These are phyloP conservation scores for Dalbergia cultrata DNA, from an alignment of 306 rosid species.

Conservation along the genomic window DNA sequence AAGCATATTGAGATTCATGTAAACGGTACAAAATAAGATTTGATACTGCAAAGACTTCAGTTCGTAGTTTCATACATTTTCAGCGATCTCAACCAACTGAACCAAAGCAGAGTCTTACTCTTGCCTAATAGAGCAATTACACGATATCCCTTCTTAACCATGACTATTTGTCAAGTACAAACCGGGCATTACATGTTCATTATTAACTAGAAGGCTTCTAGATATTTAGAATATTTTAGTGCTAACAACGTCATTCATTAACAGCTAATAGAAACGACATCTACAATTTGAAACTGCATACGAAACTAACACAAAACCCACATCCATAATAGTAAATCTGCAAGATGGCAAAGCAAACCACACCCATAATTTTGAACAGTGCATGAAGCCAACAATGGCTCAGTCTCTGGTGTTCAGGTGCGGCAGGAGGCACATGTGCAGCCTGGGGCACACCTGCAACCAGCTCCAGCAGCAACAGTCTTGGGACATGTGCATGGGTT, in stretches of 20 bases:
- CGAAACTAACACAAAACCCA: not conserved
- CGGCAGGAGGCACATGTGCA: slow-evolving; percentile 68
- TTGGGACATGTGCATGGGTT: slow-evolving; percentile 74
- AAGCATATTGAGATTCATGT: too few species aligned
- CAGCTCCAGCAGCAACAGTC: slow-evolving; percentile 53
- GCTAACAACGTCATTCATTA: not conserved
- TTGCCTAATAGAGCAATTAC: too few species aligned
- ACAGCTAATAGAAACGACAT: not conserved
- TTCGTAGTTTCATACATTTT: too few species aligned
- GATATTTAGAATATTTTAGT: not conserved
- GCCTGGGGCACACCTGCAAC: slow-evolving; percentile 60
- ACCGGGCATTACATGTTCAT: too few species aligned
- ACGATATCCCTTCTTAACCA: too few species aligned
- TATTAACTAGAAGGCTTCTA: not conserved
- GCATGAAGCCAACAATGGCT: not conserved
- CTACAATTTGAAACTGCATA: too few species aligned
- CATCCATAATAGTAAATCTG: not conserved
- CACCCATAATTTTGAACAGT: not conserved
- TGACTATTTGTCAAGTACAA: too few species aligned
- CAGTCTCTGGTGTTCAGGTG: slow-evolving; percentile 12
- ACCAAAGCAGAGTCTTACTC: too few species aligned
- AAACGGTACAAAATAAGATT: too few species aligned
- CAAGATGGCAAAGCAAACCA: not conserved
- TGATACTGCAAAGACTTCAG: too few species aligned
- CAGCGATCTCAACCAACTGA: too few species aligned